Base-by-base conservation (phyloP, 202 grass and related monocot species). In the Schoenoplectus tabernaemontani region DNA sequence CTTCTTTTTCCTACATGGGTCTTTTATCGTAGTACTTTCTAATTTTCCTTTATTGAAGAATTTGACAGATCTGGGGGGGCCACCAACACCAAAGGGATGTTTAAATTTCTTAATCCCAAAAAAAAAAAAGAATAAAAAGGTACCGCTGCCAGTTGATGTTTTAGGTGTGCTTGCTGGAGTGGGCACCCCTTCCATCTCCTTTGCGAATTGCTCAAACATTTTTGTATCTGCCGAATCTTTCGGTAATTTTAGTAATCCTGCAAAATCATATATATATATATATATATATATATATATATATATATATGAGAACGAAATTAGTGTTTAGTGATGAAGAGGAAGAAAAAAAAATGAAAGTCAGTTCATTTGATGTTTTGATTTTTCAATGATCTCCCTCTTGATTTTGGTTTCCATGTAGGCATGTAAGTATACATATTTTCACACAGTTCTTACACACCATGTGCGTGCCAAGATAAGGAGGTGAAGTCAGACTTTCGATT, bases 171-270 rank as follows among this genome's bases (percentile, higher is more conserved):
- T 57, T 32, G 64, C 36, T 33, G 78, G 26, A 65, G 78, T 39
- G 0, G 58, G 1, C 5, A 20, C 17, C 7, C 26, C 16, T 0
- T 65, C 60, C 2, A 80, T 3, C 19, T 80, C 78, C 59, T 80
- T 91, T 0, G 23, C 91, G 54, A 83, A 80, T 47, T 91, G 26
- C 76, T 91, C 86, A 62, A 82, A 94, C 37, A 89, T 78, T 71
- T 89, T 76, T 0, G 87, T 84, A 0, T 94, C 87, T 73, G 77
- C 75, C 56, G 92, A 91, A 83, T 87, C 83, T 16, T 89, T 81
- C 11, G 89, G 70, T 65, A 94, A 59, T 7, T 91, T 82, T 82
- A 94, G 38, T 9, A 91, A 44, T 57, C 71, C 92, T 94, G 82
- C 30, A 28, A 43, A 15, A 44, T 37, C n/a, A n/a, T n/a, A n/a